Percentiles rank a stretch among this genome's conserved stretches.
phyloP scores from a whole-genome alignment of 176 grass and related monocot genomes.

The Sorghum bicolor region DNA sequence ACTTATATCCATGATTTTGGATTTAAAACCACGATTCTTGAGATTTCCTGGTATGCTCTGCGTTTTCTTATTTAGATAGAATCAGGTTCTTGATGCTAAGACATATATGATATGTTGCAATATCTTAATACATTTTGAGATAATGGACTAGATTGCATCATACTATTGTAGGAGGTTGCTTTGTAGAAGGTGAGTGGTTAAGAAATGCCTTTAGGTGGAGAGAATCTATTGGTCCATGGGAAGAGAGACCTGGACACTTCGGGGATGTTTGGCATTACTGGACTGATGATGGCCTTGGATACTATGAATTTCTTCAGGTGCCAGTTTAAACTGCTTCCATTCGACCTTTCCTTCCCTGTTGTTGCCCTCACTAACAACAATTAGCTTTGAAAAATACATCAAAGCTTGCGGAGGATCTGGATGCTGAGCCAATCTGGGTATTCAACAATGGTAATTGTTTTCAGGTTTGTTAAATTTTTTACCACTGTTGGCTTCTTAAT shows the following conservation, averaged over 20 bases:
- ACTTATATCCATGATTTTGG: slow-evolving; percentile 81
- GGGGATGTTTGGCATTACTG: slow-evolving; percentile 87
- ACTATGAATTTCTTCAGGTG: slow-evolving; percentile 89
- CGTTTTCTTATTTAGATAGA: not conserved
- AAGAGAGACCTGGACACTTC: slow-evolving; percentile 79
- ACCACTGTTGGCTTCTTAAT: not conserved
- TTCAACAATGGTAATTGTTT: slow-evolving; percentile 67
- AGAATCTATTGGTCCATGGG: slow-evolving; percentile 74
- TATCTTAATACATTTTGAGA: not conserved
- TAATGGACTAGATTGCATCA: not conserved
- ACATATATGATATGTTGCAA: not conserved
- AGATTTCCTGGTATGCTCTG: slow-evolving; percentile 80
- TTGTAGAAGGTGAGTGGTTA: slow-evolving; percentile 67
- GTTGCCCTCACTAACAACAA: not conserved
- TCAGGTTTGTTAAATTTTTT: not conserved
- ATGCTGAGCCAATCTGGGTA: slow-evolving; percentile 66
- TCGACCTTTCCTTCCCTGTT: not conserved
- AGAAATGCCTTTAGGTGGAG: slow-evolving; percentile 89
- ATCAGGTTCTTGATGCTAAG: slow-evolving; percentile 1
- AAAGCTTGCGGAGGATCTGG: slow-evolving; percentile 77
- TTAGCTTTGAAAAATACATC: slow-evolving; percentile 12
- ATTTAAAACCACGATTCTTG: slow-evolving; percentile 79
- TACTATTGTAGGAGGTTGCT: slow-evolving; percentile 58
- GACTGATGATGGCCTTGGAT: slow-evolving; percentile 90
- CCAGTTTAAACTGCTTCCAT: not conserved